Base-by-base conservation (phyloP, 2,329 filamentous ascomycete genomes). In the Ciborinia camelliae region DNA sequence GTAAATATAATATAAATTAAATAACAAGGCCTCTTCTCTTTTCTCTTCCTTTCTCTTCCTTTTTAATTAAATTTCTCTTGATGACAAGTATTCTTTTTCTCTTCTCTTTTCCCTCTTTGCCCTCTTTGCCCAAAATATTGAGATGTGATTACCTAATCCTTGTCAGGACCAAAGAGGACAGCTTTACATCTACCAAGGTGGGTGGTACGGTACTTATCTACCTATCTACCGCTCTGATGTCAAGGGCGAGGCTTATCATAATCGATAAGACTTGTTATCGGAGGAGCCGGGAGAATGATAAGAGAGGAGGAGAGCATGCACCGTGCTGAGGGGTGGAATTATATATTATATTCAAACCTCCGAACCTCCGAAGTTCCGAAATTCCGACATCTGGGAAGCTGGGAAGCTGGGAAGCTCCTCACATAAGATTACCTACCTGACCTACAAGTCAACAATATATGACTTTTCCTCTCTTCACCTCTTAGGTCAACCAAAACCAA, bases 81-180 rank as follows among this genome's bases (percentile, higher is more conserved):
- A 26, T 57, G 32, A 58, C 52, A 63, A 32, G 62, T 63, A 58
- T 51, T 20, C 52, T 26, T 39, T 28, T 57, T 18, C 12, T 12
- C n/a, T 3, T 12, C 9, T 18, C 9, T 7, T 52, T 10, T 32
- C 14, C 1, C 30, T n/a, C n/a, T n/a, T n/a, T n/a, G n/a, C n/a
- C 15, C 20, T 48, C 30, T 48, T 28, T 57, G 1, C 35, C 3
- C 28, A n/a, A 26, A 20, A 23, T 6, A 60, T 57, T 30, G 28
- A 45, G 26, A 5, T 58, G n/a, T 23, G n/a, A n/a, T n/a, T n/a
- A n/a, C n/a, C n/a, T 45, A 35, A 65, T 51, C 59, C 51, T 65
- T 58, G 64, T 23, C n/a, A 12, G 52, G 9, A 57, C 28, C 20
- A 51, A 63, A 66, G 53, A 66, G 64, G 64, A 66, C 60, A 64